phyloP scores from a whole-genome alignment of 2,329 filamentous ascomycete genomes.

The Sporothrix globosa region DNA sequence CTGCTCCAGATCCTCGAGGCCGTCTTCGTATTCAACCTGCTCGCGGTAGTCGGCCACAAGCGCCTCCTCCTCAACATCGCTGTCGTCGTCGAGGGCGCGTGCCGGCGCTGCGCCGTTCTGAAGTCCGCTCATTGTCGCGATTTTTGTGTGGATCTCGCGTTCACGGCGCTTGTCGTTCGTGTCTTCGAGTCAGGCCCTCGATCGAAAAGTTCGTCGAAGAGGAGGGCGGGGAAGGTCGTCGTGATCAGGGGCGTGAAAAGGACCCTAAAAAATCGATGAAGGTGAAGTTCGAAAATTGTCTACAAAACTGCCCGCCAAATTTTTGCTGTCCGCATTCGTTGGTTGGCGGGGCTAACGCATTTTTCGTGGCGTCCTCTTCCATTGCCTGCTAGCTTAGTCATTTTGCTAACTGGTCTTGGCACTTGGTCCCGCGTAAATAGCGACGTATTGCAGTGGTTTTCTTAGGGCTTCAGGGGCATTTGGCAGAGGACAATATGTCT shows the following conservation, averaged over 20 bases:
- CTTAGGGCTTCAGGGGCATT: conserved; percentile 28
- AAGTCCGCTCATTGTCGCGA: conserved; percentile 59
- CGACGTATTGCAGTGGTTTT: conserved; percentile 6
- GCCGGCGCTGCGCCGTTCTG: conserved; percentile 64
- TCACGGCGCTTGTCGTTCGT: conserved; percentile 5
- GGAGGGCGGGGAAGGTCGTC: conserved; percentile 23
- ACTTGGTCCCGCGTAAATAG: background rate
- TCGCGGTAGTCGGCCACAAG: conserved; percentile 95
- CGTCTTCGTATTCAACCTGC: conserved; percentile 92
- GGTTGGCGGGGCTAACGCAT: conserved; percentile 29
- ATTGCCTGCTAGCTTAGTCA: conserved; percentile 15
- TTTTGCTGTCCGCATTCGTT: conserved; percentile 33
- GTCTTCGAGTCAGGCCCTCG: conserved; percentile 7
- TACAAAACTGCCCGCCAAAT: conserved; percentile 25
- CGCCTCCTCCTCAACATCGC: conserved; percentile 93
- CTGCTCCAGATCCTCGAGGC: conserved; percentile 78
- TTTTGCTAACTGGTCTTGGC: background rate
- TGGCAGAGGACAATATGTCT: conserved; percentile 12
- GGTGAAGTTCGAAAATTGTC: conserved; percentile 25
- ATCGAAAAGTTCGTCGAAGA: conserved; percentile 26
- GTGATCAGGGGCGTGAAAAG: conserved; percentile 16
- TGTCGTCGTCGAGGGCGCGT: conserved; percentile 74
- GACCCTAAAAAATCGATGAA: conserved; percentile 7
- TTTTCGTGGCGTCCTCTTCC: conserved; percentile 30
- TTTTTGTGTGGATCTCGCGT: conserved; percentile 6